Evolutionary conservation across 2,329 filamentous ascomycete genomes (phyloP), one percentile per base, ranked within the genome.

Genomic region (Coniella vitis): DNA sequence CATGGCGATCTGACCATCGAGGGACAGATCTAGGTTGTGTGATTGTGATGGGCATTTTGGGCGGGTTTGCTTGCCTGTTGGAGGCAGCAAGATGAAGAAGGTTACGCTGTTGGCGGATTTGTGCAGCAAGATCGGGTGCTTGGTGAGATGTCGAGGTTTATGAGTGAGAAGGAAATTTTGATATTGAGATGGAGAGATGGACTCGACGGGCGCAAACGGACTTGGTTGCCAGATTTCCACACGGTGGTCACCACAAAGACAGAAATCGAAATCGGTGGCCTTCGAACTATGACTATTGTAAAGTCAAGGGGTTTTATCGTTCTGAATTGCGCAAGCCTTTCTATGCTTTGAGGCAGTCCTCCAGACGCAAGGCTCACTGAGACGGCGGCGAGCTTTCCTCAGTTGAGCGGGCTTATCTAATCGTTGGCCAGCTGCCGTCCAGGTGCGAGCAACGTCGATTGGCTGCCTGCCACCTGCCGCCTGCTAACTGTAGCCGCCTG

Each of bases 21-120:
- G 55, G 57, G 37, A 55, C 47, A 12, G 58, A 53, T 35, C 54
- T 58, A 9, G 61, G 61, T 21, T 59, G 50, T 49, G 56, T 52
- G 50, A 63, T 63, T 48, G 61, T 63, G 54, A 63, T 62, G 48
- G 61, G 57, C 61, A 63, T 63, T 7, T 25, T 52, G 16, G 35
- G 17, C 3, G 14, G n/a, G 45, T 29, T 16, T 16, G 22, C 20
- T n/a, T 14, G 37, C 4, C 20, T 14, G 7, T 22, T 21, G 17
- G 37, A 29, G 25, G 25, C 25, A 29, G 25, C 25, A 29, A 29
- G 25, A n/a, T n/a, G n/a, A n/a, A n/a, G n/a, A n/a, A n/a, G n/a
- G n/a, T n/a, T n/a, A n/a, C n/a, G n/a, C n/a, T n/a, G n/a, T n/a
- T n/a, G n/a, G n/a, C n/a, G n/a, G n/a, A n/a, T n/a, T n/a, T n/a